Conservation (phyloP, 768 basidiomycete genomes). For the Strobilomyces dryophilus region DNA sequence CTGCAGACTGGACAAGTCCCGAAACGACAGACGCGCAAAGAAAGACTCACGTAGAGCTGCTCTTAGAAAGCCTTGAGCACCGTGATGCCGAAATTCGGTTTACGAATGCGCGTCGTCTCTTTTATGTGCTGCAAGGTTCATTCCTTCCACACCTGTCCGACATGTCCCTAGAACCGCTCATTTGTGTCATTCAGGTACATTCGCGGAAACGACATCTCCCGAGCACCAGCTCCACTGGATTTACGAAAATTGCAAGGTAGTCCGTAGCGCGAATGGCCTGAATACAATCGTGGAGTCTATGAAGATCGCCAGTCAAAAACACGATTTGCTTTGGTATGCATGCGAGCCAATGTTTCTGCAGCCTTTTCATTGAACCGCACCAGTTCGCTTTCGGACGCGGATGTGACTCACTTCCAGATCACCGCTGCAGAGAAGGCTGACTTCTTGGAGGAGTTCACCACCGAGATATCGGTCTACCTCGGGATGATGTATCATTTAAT, state of each 20-base stretch:
- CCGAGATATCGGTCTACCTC: conserved; percentile 89
- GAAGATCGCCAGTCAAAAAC: conserved; percentile 84
- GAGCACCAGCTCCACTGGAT: conserved; percentile 97
- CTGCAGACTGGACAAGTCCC: conserved; percentile 70
- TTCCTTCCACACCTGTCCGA: not conserved
- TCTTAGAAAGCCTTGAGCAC: conserved; percentile 87
- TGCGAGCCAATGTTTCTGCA: not conserved
- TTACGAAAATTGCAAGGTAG: conserved; percentile 86
- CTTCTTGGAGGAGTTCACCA: conserved; percentile 84
- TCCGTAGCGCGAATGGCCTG: conserved; percentile 80
- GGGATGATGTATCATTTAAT: conserved; percentile 95
- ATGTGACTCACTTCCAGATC: conserved; percentile 68
- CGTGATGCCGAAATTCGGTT: conserved; percentile 81
- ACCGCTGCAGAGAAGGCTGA: conserved; percentile 68
- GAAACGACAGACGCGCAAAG: conserved; percentile 54
- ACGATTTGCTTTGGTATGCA: conserved; percentile 73
- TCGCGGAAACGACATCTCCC: conserved; percentile 85
- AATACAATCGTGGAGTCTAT: conserved; percentile 80
- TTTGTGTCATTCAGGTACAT: conserved; percentile 57
- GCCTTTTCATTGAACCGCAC: conserved; percentile 5
- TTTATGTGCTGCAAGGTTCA: conserved; percentile 90
- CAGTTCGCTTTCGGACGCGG: conserved; percentile 73
- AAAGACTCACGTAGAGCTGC: conserved; percentile 68
- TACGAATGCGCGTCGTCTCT: conserved; percentile 78
- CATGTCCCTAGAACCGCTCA: not conserved